A percentile compares a stretch with the other conserved stretches of the same genome.
phyloP scores from a whole-genome alignment of 495 filamentous ascomycete species.

The Lichenothelia convexa region DNA sequence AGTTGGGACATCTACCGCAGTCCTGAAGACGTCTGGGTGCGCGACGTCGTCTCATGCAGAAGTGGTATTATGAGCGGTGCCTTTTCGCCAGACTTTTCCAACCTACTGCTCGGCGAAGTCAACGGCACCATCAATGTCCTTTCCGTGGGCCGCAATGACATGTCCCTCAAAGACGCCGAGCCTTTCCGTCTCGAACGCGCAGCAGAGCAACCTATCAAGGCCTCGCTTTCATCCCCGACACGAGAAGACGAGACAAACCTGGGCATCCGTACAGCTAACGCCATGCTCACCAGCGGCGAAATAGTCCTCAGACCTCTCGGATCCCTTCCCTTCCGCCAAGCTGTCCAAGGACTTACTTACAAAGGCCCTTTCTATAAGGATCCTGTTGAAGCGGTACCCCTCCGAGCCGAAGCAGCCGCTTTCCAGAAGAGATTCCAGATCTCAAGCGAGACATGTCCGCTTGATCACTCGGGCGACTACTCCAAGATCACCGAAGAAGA shows the following conservation, averaged over 20 bases:
- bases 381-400: background rate
- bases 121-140: conserved; percentile 56
- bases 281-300: conserved; percentile 8
- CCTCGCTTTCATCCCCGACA: background rate
- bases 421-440: background rate
- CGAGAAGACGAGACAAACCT: background rate
- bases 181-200: conserved; percentile 6
- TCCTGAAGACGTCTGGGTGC: conserved; percentile 40
- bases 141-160: conserved; percentile 12
- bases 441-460: background rate
- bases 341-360: conserved; percentile 19
- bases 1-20: conserved; percentile 61
- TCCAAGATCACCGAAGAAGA: conserved; percentile 10
- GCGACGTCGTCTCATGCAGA: conserved; percentile 32
- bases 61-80: conserved; percentile 44
- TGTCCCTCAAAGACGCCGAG: conserved; percentile 8
- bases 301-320: conserved; percentile 16
- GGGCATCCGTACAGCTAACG: conserved; percentile 7
- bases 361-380: background rate
- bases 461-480: conserved; percentile 6
- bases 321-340: conserved; percentile 18
- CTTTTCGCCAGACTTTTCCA: conserved; percentile 53
- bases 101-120: conserved; percentile 58
- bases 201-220: background rate
- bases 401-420: background rate